Evolutionary conservation across 345 rosid species (phyloP).

Genomic region (Pugionium dolabratum): DNA sequence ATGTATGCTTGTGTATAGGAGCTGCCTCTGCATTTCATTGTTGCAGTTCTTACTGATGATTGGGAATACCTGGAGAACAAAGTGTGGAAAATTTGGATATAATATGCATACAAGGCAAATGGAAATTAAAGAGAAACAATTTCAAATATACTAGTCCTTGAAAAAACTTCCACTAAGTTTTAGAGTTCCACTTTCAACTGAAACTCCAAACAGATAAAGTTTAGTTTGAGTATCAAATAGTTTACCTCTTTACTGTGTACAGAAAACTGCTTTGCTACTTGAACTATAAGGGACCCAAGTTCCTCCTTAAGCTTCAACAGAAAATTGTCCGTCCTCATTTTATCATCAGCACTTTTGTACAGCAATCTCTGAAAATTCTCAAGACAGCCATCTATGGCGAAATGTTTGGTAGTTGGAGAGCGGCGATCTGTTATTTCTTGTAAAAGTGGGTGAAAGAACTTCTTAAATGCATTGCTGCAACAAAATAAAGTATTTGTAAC

Average conservation of each 20-base stretch:
- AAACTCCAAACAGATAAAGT: background rate
- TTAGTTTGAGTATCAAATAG: background rate
- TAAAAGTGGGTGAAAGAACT: constrained; percentile 50
- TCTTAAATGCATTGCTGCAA: constrained; percentile 64
- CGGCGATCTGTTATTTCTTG: constrained; percentile 40
- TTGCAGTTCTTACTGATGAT: constrained; percentile 51
- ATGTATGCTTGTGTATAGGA: constrained; percentile 56
- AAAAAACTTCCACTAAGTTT: background rate
- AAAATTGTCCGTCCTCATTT: constrained; percentile 33
- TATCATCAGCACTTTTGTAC: constrained; percentile 36
- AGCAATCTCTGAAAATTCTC: constrained; percentile 54
- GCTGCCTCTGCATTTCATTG: constrained; percentile 58
- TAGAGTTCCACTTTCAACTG: background rate
- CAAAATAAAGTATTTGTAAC: background rate
- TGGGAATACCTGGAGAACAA: constrained; percentile 55
- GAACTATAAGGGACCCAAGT: constrained; percentile 46
- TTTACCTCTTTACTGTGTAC: constrained; percentile 65
- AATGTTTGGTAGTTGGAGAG: constrained; percentile 36
- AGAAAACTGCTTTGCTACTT: constrained; percentile 48
- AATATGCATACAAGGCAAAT: background rate
- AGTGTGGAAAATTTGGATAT: background rate
- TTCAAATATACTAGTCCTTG: background rate
- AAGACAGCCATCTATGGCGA: constrained; percentile 41
- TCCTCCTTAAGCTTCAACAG: constrained; percentile 51
- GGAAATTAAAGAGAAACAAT: background rate